Percentiles rank a stretch among this genome's conserved stretches.
Conservation (phyloP, 208 protist genomes). For the Crithidia brevicula region DNA sequence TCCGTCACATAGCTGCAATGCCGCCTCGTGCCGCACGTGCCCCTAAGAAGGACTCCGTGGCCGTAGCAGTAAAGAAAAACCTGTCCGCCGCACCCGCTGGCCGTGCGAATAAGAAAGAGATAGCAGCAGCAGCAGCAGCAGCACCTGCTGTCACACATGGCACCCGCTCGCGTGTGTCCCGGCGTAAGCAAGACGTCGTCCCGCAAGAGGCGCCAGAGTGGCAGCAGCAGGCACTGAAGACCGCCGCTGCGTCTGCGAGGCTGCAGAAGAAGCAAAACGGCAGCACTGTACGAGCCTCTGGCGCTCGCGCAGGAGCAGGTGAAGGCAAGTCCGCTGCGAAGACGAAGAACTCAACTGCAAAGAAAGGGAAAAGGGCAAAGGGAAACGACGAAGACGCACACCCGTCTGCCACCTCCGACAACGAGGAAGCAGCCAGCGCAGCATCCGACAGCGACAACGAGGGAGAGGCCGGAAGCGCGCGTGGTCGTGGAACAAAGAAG, state of each 20-base stretch:
- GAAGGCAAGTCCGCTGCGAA: background rate
- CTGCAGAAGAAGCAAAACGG: slow-evolving; percentile 5
- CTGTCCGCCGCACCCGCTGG: slow-evolving; percentile 2
- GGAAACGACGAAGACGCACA: background rate
- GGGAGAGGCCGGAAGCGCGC: background rate
- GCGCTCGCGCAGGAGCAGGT: background rate
- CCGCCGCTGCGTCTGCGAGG: slow-evolving; percentile 18
- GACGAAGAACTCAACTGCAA: background rate
- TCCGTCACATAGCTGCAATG: slow-evolving; percentile 1
- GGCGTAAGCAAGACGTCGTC: slow-evolving; percentile 21
- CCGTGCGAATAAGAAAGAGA: background rate
- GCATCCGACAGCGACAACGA: slow-evolving; percentile 3
- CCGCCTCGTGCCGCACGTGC: slow-evolving; percentile 20
- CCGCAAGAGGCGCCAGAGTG: slow-evolving; percentile 38
- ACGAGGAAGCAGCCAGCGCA: slow-evolving; percentile 4
- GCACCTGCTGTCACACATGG: background rate
- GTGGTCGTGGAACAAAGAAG: background rate
- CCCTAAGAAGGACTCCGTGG: slow-evolving; percentile 21
- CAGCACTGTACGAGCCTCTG: background rate
- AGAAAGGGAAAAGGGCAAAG: background rate
- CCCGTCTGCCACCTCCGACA: background rate
- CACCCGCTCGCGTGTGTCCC: slow-evolving; percentile 31
- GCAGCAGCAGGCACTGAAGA: slow-evolving; percentile 35
- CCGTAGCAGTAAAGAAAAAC: slow-evolving; percentile 24
- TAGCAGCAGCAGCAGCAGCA: background rate